Evolutionary conservation across 2,329 filamentous ascomycete genomes (phyloP), one percentile per base, ranked within the genome.

Genomic region (Geosmithia putterillii): DNA sequence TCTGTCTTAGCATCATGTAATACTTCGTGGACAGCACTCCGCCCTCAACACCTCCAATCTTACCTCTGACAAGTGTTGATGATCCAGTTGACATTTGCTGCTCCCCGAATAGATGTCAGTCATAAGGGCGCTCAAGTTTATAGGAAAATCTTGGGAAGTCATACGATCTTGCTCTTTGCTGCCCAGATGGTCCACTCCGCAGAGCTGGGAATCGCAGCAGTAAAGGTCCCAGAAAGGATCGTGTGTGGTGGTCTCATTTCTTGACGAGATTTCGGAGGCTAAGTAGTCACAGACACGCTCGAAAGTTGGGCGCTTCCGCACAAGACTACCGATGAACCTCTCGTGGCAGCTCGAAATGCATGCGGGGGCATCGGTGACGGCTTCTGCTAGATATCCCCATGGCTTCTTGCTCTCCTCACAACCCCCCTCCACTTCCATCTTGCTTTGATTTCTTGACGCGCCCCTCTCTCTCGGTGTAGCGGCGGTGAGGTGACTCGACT

Each of bases 61-160:
- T 58, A 75, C 73, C 66, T 66, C 51, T 69, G 61, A 45, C 72
- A 76, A 44, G 59, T 56, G 50, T 66, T 70, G 56, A 74, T 71
- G 45, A 75, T 59, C 52, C 61, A 59, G 49, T 73, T 67, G 42
- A 74, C 66, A 50, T 64, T 72, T 40, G 71, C 73, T 76, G 42
- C 18, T 7, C 18, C 34, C 28, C 28, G 10, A 12, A 12, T 12
- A 32, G 15, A 25, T 39, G 38, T 45, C 22, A 45, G 38, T 40
- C 41, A 23, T 25, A 28, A n/a, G n/a, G n/a, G n/a, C n/a, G n/a
- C n/a, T 17, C 18, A 38, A n/a, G 40, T 23, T 12, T 14, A 22
- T 7, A 43, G 32, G 19, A 34, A 22, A 41, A 23, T 14, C 14
- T 41, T 20, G 28, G 34, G 43, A 23, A 25, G 40, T 55, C 59